Percentiles rank a stretch among this genome's conserved stretches.
Evolutionary conservation across 371 early-diverging fungal genomes (phyloP).

Genomic region (Mucor racemosus): DNA sequence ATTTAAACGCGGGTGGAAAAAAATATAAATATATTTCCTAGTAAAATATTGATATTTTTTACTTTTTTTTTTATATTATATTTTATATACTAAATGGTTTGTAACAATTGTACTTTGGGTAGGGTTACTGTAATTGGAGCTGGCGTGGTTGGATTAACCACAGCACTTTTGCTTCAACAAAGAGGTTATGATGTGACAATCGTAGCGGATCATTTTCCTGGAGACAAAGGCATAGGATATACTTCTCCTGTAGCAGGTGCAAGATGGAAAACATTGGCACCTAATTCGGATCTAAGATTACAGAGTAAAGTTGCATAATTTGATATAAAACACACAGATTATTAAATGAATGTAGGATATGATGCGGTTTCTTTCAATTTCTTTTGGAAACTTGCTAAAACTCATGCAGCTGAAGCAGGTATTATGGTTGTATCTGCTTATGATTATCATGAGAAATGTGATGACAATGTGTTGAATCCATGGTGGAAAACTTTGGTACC

Average conservation of each 20-base stretch:
- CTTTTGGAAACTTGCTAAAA: conserved; percentile 41
- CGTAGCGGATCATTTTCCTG: conserved; percentile 63
- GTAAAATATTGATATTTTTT: neutral
- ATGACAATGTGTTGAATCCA: conserved; percentile 44
- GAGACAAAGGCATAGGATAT: conserved; percentile 58
- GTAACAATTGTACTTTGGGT: neutral
- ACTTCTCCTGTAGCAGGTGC: conserved; percentile 79
- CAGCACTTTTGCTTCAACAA: conserved; percentile 58
- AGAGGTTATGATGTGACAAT: conserved; percentile 59
- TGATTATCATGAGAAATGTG: conserved; percentile 57
- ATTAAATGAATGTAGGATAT: conserved; percentile 33
- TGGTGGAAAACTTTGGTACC: conserved; percentile 61
- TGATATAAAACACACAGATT: no score
- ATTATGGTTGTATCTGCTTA: conserved; percentile 46
- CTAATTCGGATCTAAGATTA: conserved; percentile 38
- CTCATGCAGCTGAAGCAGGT: conserved; percentile 33
- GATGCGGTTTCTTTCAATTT: conserved; percentile 50
- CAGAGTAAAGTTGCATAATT: conserved; percentile 38
- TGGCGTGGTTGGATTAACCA: conserved; percentile 78
- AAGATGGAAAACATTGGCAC: conserved; percentile 74
- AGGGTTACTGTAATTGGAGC: conserved; percentile 67
- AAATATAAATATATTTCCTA: no score
- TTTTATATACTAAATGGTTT: neutral
- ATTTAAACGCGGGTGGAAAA: no score
- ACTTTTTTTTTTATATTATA: neutral